phyloP scores from a whole-genome alignment of 306 rosid genomes.

The barrel medic (Medicago truncatula) region MtrunA17r5.0-ANR NC_053048.1:14481001-14481500 shows the following conservation, averaged over 20 bases:
- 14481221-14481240: not conserved
- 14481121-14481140: not conserved
- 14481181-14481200: slow-evolving; percentile 34
- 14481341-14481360: slow-evolving; percentile 28
- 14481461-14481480: slow-evolving; percentile 1
- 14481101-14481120: not conserved
- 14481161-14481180: not conserved
- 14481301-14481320: not conserved
- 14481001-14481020: not conserved
- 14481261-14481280: slow-evolving; percentile 32
- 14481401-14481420: not conserved
- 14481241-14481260: slow-evolving; percentile 29
- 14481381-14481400: not conserved
- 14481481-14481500: slow-evolving; percentile 42
- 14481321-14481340: slow-evolving; percentile 37
- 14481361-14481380: slow-evolving; percentile 23
- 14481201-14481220: not conserved
- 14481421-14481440: slow-evolving; percentile 15
- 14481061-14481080: slow-evolving; percentile 31
- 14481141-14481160: not conserved
- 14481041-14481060: not conserved
- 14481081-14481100: slow-evolving; percentile 25
- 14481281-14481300: slow-evolving; percentile 36
- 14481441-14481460: slow-evolving; percentile 15
- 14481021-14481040: not conserved